phyloP scores from a whole-genome alignment of 2,329 filamentous ascomycete genomes.

The Intubia oerlemansii region DNA sequence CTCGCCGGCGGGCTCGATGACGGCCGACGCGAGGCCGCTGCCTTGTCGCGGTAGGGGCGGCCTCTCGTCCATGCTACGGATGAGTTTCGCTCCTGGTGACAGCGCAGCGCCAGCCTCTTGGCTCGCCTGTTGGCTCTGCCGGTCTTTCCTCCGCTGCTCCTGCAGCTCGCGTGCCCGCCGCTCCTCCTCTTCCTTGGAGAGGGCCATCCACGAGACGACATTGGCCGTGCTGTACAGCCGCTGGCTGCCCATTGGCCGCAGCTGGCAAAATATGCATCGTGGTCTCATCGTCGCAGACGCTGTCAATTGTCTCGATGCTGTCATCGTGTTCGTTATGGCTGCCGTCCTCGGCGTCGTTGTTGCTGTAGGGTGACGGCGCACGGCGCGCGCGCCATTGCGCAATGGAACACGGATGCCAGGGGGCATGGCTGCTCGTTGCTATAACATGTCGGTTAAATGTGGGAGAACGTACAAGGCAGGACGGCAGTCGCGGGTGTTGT shows the following conservation, averaged over 20 bases:
- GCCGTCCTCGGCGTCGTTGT: no score
- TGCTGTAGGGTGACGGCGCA: no score
- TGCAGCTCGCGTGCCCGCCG: neutral
- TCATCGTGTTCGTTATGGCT: no score
- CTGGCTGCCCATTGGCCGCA: neutral
- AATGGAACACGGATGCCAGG: no score
- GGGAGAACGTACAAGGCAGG: no score
- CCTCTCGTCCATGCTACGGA: conserved; percentile 9
- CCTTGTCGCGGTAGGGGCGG: conserved; percentile 6
- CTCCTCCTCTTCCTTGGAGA: conserved; percentile 3
- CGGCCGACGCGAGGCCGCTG: conserved; percentile 8
- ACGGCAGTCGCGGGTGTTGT: no score
- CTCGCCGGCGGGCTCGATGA: conserved; percentile 10
- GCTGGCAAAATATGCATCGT: neutral
- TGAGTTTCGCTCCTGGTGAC: conserved; percentile 6
- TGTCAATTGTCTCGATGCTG: no score
- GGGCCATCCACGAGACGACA: conserved; percentile 2
- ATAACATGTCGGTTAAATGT: no score
- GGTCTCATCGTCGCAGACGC: no score
- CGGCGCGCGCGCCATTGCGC: no score
- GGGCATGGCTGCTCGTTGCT: no score
- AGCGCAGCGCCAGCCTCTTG: neutral
- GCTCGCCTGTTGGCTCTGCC: neutral
- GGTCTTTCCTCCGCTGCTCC: conserved; percentile 1
- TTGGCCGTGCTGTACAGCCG: conserved; percentile 1